These are phyloP conservation scores for Marasmius fiardii DNA, from an alignment of 1,284 basidiomycete genomes.

Conservation along the genomic window DNA sequence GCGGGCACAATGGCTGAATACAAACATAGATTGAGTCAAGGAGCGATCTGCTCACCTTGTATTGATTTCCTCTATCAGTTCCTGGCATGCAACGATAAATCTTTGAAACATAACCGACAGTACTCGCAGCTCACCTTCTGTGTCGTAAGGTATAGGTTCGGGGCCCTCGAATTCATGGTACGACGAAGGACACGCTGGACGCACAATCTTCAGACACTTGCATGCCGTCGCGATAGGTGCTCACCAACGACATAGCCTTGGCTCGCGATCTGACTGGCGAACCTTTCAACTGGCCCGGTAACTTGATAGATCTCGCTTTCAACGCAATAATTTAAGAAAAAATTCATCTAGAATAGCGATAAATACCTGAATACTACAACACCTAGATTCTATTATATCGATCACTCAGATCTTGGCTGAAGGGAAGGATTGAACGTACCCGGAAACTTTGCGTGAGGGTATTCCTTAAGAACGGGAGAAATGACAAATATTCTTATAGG, in stretches of 20 bases:
- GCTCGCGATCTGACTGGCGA: constrained; percentile 89
- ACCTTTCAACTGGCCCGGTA: constrained; percentile 83
- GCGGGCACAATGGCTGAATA: neutral
- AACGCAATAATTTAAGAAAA: neutral
- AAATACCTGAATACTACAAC: constrained; percentile 77
- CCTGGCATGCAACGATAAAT: constrained; percentile 26
- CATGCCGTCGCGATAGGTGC: constrained; percentile 15
- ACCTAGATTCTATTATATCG: constrained; percentile 36
- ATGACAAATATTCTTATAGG: constrained; percentile 80
- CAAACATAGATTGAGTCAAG: neutral
- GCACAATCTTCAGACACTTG: neutral
- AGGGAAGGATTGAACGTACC: constrained; percentile 33
- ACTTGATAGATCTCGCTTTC: constrained; percentile 83
- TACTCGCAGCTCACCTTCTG: constrained; percentile 51
- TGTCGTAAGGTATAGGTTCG: constrained; percentile 83
- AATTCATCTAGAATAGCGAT: neutral
- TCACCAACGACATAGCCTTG: constrained; percentile 79
- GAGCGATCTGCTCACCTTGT: constrained; percentile 60
- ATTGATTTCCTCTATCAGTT: constrained; percentile 86
- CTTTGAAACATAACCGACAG: neutral
- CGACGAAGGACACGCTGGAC: constrained; percentile 69
- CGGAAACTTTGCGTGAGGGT: constrained; percentile 82
- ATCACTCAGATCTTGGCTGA: constrained; percentile 2
- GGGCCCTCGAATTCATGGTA: constrained; percentile 92
- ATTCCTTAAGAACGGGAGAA: constrained; percentile 63